phyloP scores from a whole-genome alignment of 345 rosid genomes.

The Garcia nutans region DNA sequence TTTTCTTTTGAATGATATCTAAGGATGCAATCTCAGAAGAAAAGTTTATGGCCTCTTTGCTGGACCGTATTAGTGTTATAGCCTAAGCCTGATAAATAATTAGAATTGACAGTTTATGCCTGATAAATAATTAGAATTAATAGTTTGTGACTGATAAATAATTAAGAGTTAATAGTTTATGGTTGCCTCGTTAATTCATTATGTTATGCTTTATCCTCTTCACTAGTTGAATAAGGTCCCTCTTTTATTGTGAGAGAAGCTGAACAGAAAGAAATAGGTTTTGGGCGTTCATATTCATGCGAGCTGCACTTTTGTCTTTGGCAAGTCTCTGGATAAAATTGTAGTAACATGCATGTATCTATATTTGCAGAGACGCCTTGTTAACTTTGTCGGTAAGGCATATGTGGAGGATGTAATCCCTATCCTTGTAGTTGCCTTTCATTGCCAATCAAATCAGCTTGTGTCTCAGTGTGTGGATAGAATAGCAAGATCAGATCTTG shows the following conservation, averaged over 20 bases:
- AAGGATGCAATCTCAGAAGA: neutral
- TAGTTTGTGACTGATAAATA: neutral
- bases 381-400: constrained; percentile 74
- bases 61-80: neutral
- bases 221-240: neutral
- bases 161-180: neutral
- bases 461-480: constrained; percentile 68
- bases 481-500: constrained; percentile 85
- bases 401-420: constrained; percentile 74
- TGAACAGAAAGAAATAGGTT: neutral
- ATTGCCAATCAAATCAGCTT: constrained; percentile 72
- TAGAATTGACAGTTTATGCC: too few species aligned
- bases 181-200: neutral
- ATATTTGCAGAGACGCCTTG: constrained; percentile 66
- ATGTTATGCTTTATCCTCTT: neutral
- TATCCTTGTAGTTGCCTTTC: constrained; percentile 77
- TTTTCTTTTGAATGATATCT: neutral
- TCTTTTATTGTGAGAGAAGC: neutral
- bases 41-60: neutral
- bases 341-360: constrained; percentile 3
- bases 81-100: neutral
- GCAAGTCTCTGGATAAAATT: neutral
- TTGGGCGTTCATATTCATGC: neutral
- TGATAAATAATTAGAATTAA: too few species aligned
- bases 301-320: constrained; percentile 4